phyloP scores from a whole-genome alignment of 2,329 filamentous ascomycete genomes.

The Pseudogymnoascus sp. region DNA sequence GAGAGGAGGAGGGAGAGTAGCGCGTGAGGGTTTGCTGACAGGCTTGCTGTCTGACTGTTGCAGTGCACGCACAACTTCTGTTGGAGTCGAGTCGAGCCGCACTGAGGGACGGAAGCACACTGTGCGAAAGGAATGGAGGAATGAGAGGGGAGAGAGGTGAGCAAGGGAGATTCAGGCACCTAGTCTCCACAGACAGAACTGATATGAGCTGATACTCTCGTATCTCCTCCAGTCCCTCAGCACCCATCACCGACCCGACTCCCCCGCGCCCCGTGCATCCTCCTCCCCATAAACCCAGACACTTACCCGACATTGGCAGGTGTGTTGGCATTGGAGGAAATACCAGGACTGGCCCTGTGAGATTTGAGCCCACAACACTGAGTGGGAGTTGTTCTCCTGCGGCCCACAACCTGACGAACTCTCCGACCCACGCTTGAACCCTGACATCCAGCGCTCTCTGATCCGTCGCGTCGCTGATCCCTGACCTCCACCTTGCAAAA shows the following conservation, averaged over 20 bases:
- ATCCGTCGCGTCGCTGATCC: background rate
- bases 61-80: background rate
- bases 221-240: too few species aligned
- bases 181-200: background rate
- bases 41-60: background rate
- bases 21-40: background rate
- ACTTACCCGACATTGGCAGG: background rate
- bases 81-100: background rate
- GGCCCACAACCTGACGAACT: background rate
- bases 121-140: background rate
- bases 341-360: background rate
- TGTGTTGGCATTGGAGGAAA: background rate
- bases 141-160: background rate
- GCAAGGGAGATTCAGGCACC: background rate
- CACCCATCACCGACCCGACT: background rate
- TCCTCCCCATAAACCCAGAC: too few species aligned
- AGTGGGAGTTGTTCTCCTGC: too few species aligned
- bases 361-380: background rate
- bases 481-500: background rate
- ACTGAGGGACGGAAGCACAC: background rate
- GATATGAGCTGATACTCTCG: background rate
- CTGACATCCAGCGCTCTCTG: background rate
- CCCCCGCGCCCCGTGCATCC: background rate
- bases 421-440: background rate
- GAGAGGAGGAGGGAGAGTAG: background rate